Percentiles rank a stretch among this genome's conserved stretches.
Conservation (phyloP, 1,139 yeast genomes). For the Saccharomyces pastorianus region DNA sequence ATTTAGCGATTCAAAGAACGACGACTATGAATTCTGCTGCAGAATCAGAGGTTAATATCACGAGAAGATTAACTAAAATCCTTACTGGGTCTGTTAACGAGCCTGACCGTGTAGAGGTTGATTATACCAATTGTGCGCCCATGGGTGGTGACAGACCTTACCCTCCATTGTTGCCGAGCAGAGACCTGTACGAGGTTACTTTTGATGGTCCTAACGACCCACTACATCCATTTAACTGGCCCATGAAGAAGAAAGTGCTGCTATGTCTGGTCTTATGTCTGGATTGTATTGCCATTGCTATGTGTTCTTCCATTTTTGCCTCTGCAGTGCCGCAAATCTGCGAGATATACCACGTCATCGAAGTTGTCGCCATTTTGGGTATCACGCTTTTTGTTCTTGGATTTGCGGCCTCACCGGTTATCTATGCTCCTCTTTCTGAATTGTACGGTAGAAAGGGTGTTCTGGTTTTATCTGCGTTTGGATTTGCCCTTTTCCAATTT, state of each 20-base stretch:
- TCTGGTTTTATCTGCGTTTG: slow-evolving; percentile 45
- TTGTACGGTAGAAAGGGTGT: slow-evolving; percentile 61
- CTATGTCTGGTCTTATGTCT: slow-evolving; percentile 38
- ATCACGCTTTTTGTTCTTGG: slow-evolving; percentile 70
- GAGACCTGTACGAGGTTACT: slow-evolving; percentile 45
- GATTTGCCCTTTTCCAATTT: slow-evolving; percentile 53
- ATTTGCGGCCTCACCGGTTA: slow-evolving; percentile 72
- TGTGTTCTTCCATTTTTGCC: slow-evolving; percentile 62
- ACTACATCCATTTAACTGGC: slow-evolving; percentile 56
- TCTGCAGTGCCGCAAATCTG: slow-evolving; percentile 40
- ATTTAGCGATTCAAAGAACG: slow-evolving; percentile 7
- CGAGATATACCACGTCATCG: slow-evolving; percentile 42
- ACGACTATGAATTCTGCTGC: slow-evolving; percentile 20
- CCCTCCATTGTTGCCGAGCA: slow-evolving; percentile 47
- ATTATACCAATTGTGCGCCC: slow-evolving; percentile 34
- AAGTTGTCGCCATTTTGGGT: slow-evolving; percentile 53
- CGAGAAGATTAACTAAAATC: slow-evolving; percentile 28
- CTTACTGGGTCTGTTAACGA: slow-evolving; percentile 32
- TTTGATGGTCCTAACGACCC: slow-evolving; percentile 59
- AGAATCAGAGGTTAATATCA: slow-evolving; percentile 23
- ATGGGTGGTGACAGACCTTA: slow-evolving; percentile 54
- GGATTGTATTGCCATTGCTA: slow-evolving; percentile 40
- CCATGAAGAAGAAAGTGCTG: slow-evolving; percentile 35
- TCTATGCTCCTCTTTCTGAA: slow-evolving; percentile 79
- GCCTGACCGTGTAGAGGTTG: slow-evolving; percentile 23